These are phyloP conservation scores for Paspalum notatum DNA, from an alignment of 176 grass and related monocot species.

Conservation along the genomic window DNA sequence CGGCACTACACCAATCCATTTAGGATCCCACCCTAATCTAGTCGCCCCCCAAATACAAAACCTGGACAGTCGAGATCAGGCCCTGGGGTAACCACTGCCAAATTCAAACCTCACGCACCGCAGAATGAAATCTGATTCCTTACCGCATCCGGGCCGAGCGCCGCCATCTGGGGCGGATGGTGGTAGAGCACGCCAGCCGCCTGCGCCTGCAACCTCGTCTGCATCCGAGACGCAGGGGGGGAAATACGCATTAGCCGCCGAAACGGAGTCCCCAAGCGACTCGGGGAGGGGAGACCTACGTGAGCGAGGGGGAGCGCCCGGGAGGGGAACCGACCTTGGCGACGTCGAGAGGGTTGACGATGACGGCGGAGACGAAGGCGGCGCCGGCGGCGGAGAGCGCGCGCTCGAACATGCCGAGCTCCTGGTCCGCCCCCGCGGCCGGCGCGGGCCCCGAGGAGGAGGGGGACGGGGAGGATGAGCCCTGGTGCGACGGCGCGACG, in stretches of 20 bases:
- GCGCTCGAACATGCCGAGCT: constrained; percentile 67
- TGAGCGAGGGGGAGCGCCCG: background rate
- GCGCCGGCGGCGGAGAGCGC: constrained; percentile 79
- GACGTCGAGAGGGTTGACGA: constrained; percentile 95
- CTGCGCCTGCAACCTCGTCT: constrained; percentile 95
- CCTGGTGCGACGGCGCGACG: constrained; percentile 24
- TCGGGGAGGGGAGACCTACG: background rate
- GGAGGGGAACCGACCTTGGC: constrained; percentile 69
- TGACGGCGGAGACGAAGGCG: constrained; percentile 80
- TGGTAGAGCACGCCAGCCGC: constrained; percentile 86
- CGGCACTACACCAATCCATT: background rate
- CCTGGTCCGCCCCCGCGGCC: constrained; percentile 18
- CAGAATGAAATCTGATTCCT: constrained; percentile 25
- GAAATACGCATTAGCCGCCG: constrained; percentile 1
- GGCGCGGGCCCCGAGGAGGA: constrained; percentile 1
- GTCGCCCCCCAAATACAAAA: background rate
- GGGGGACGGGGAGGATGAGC: background rate
- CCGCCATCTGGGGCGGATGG: constrained; percentile 64
- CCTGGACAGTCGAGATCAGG: background rate
- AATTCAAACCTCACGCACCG: background rate
- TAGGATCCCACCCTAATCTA: background rate
- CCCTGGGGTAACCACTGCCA: background rate
- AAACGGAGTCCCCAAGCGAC: background rate
- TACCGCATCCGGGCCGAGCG: constrained; percentile 68
- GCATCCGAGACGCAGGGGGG: background rate